Percentiles rank a stretch among this genome's conserved stretches.
phyloP scores from a whole-genome alignment of 371 early-diverging fungal species.

The Lichtheimia corymbifera region DNA sequence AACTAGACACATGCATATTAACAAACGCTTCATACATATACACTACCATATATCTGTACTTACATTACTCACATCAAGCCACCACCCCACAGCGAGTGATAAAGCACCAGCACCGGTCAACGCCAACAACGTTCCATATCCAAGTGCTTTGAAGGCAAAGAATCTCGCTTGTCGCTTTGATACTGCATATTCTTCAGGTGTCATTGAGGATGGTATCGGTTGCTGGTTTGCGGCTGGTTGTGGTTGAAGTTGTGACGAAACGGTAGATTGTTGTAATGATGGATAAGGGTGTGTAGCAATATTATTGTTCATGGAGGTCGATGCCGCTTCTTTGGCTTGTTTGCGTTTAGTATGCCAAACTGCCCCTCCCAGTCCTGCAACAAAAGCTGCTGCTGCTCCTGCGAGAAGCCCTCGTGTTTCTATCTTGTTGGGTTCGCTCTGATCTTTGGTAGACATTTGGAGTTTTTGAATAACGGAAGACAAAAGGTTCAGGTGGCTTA shows the following conservation, averaged over 20 bases:
- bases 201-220: constrained; percentile 37
- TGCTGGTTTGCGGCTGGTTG: constrained; percentile 13
- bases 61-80: constrained; percentile 50
- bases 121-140: constrained; percentile 46
- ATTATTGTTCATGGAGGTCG: constrained; percentile 17
- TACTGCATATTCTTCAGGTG: constrained; percentile 41
- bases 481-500: too few relatives aligned
- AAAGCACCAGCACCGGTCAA: constrained; percentile 37
- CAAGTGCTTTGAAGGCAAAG: constrained; percentile 46
- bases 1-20: constrained; percentile 21
- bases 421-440: constrained; percentile 44
- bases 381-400: constrained; percentile 45
- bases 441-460: constrained; percentile 34
- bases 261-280: background rate
- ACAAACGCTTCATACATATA: background rate
- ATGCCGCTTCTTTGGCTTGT: constrained; percentile 29
- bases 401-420: constrained; percentile 22
- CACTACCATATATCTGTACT: constrained; percentile 7
- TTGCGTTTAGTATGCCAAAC: constrained; percentile 51
- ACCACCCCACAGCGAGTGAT: constrained; percentile 34
- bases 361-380: constrained; percentile 43
- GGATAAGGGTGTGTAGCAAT: constrained; percentile 1
- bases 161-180: constrained; percentile 39
- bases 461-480: background rate
- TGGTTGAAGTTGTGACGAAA: background rate